Evolutionary conservation across 495 filamentous ascomycete species (phyloP), one percentile per base, ranked within the genome.

Genomic region (Chaetomium tenue): DNA sequence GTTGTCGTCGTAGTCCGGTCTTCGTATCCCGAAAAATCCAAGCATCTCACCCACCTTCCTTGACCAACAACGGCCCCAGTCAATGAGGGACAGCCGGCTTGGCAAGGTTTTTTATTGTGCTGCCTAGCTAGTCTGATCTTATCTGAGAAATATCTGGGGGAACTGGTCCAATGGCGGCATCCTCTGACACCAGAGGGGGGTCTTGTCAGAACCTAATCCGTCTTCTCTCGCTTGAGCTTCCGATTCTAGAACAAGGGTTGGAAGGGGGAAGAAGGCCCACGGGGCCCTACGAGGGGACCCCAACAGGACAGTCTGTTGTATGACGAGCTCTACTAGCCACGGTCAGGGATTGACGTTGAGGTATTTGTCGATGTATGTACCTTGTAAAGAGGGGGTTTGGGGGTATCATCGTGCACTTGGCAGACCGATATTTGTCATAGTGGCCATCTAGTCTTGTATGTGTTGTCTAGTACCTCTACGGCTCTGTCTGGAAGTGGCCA

Each of bases 71-170:
- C 9, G 33, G 9, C 9, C 33, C 33, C 33, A 37, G 33, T 12
- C 33, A 8, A 8, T 37, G 33, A 46, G 33, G 52, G 28, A 26
- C n/a, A 58, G 55, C 54, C 39, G 54, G 28, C 40, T 26, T 20
- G 58, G 26, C 58, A 30, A 2, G 23, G 5, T 46, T 25, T 51
- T 13, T 28, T 61, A 61, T 40, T 22, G 46, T 61, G 59, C 59
- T 61, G 59, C 59, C 59, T 52, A 16, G 48, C 13, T 54, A 50
- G 37, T 60, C 58, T 39, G 58, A 40, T 54, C 50, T 61, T 61
- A 42, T 61, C 47, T 61, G 59, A 39, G 33, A 50, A 25, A 22
- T n/a, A 3, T 25, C 48, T 52, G 46, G 46, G 20, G 18, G 47
- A 2, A 11, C 2, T 1, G 5, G 44, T 1, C 58, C 58, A 51